phyloP scores from a whole-genome alignment of 805 yeast species.

The Teunomyces pallodes region DNA sequence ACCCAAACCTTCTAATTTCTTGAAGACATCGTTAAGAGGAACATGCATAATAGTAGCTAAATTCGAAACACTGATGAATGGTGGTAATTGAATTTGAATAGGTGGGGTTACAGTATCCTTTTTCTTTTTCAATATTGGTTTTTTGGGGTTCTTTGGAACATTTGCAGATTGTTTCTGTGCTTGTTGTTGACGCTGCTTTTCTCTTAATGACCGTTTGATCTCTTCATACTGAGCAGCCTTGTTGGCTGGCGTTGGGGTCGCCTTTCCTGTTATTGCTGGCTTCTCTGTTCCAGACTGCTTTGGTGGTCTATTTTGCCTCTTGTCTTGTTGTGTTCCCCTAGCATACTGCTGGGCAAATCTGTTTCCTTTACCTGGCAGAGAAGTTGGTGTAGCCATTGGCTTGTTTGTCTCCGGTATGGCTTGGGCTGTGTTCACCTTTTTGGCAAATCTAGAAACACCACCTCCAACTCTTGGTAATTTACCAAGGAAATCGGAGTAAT shows the following conservation, averaged over 20 bases:
- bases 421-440: neutral
- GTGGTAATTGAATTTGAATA: slow-evolving; percentile 55
- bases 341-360: slow-evolving; percentile 32
- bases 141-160: slow-evolving; percentile 4
- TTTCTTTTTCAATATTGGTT: slow-evolving; percentile 6
- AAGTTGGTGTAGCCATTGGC: neutral
- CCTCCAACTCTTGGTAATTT: slow-evolving; percentile 28
- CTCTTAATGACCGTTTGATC: slow-evolving; percentile 17
- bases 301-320: neutral
- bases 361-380: slow-evolving; percentile 19
- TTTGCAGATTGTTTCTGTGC: slow-evolving; percentile 5
- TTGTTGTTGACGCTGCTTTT: slow-evolving; percentile 13
- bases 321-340: slow-evolving; percentile 2
- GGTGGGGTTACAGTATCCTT: slow-evolving; percentile 11
- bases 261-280: neutral
- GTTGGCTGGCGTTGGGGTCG: slow-evolving; percentile 3
- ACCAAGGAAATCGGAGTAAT: slow-evolving; percentile 19
- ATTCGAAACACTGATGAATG: slow-evolving; percentile 75
- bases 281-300: slow-evolving; percentile 1
- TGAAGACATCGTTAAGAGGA: slow-evolving; percentile 57
- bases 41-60: slow-evolving; percentile 69
- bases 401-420: neutral
- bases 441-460: slow-evolving; percentile 16
- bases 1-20: slow-evolving; percentile 64
- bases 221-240: slow-evolving; percentile 12